Percentiles rank a stretch among this genome's conserved stretches.
phyloP scores from a whole-genome alignment of 169 alveolate species.

The Cryptosporidium sp. region DNA sequence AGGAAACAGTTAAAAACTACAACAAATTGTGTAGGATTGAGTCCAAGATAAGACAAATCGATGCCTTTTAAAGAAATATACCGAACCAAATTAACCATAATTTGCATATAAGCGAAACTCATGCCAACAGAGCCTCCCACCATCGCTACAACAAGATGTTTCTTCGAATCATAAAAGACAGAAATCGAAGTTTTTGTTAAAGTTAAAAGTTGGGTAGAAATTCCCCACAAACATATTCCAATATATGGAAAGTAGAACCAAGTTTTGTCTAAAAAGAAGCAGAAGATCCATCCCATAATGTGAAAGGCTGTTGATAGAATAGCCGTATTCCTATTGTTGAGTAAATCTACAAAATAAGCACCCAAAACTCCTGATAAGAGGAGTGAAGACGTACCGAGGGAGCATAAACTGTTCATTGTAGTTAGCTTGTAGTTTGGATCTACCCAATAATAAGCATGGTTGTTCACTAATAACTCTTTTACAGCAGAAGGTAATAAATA shows the following conservation, averaged over 20 bases:
- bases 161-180: conserved; percentile 59
- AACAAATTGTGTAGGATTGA: conserved; percentile 41
- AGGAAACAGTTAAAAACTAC: conserved; percentile 24
- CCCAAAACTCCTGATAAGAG: conserved; percentile 64
- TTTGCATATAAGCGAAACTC: conserved; percentile 66
- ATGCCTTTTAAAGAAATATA: background rate
- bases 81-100: conserved; percentile 25
- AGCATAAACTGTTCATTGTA: conserved; percentile 49
- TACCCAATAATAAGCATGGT: conserved; percentile 57
- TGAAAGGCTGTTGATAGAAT: conserved; percentile 20
- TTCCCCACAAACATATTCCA: conserved; percentile 69
- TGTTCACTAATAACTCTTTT: conserved; percentile 22
- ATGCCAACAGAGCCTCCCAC: conserved; percentile 70
- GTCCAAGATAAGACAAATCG: background rate
- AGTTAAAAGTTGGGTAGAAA: conserved; percentile 49
- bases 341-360: conserved; percentile 9
- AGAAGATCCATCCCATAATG: conserved; percentile 67
- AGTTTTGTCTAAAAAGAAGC: conserved; percentile 49
- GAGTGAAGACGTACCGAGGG: conserved; percentile 60
- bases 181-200: conserved; percentile 54
- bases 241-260: conserved; percentile 34
- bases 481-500: conserved; percentile 51
- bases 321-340: conserved; percentile 63
- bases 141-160: conserved; percentile 55
- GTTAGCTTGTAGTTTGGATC: conserved; percentile 1